Evolutionary conservation across 2,329 filamentous ascomycete species (phyloP).

Genomic region (Capronia coronata): DNA sequence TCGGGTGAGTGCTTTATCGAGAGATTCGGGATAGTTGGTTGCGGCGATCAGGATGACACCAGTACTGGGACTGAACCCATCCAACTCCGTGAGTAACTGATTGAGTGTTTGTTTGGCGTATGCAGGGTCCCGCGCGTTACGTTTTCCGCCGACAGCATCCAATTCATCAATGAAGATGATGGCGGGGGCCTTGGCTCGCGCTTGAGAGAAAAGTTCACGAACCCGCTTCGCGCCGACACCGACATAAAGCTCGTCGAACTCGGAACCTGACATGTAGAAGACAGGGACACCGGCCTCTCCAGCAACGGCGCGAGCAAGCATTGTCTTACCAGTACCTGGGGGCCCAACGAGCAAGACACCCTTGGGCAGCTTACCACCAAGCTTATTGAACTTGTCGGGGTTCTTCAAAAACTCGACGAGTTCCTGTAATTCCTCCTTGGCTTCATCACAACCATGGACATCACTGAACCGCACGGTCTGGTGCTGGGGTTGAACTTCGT

Average conservation of each 20-base stretch:
- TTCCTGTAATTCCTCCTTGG: conserved; percentile 95
- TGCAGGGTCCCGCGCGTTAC: conserved; percentile 84
- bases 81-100: conserved; percentile 90
- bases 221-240: conserved; percentile 95
- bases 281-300: conserved; percentile 97
- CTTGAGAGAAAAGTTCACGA: conserved; percentile 79
- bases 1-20: conserved; percentile 90
- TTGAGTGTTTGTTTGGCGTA: conserved; percentile 98
- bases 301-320: conserved; percentile 89
- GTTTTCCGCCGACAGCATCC: conserved; percentile 88
- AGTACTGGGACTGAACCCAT: conserved; percentile 91
- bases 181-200: conserved; percentile 75
- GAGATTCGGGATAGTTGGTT: conserved; percentile 88
- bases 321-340: conserved; percentile 94
- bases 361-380: conserved; percentile 94
- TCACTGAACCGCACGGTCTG: conserved; percentile 88
- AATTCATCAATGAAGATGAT: conserved; percentile 96
- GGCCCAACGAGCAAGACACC: conserved; percentile 92
- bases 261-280: conserved; percentile 99
- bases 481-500: conserved; percentile 85
- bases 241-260: conserved; percentile 98
- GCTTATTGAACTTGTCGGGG: conserved; percentile 84
- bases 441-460: conserved; percentile 95
- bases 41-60: conserved; percentile 94
- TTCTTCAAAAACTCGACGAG: conserved; percentile 93